Evolutionary conservation across 495 filamentous ascomycete species (phyloP).

Genomic region (Physcia stellaris): DNA sequence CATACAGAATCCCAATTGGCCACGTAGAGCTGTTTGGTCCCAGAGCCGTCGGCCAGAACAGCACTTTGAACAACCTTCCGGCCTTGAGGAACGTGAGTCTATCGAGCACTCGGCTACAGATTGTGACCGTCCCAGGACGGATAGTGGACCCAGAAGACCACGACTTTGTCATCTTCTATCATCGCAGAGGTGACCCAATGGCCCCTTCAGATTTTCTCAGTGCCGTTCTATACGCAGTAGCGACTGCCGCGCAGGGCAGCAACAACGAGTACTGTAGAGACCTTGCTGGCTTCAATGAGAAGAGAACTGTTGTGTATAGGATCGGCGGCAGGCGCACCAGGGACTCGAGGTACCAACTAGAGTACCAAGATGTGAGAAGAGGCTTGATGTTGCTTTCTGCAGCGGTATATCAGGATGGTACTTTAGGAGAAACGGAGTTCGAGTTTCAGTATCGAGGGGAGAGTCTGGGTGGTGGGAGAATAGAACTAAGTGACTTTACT

Average conservation of each 20-base stretch:
- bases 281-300: neutral
- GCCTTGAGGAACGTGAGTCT: neutral
- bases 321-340: no score
- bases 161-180: neutral
- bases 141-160: neutral
- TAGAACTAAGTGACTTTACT: no score
- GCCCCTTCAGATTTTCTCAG: neutral
- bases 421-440: no score
- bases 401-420: no score
- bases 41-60: neutral
- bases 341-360: no score
- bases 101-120: neutral
- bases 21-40: neutral
- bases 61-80: neutral
- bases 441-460: no score
- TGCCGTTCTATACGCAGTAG: neutral
- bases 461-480: no score
- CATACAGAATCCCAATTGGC: neutral
- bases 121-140: neutral
- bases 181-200: neutral
- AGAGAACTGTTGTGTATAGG: neutral
- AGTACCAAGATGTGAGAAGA: no score
- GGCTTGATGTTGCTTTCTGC: no score
- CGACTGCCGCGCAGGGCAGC: neutral
- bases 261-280: neutral